Evolutionary conservation across 1,139 yeast species (phyloP), one percentile per base, ranked within the genome.

Genomic region (Suhomyces atakaporum): DNA sequence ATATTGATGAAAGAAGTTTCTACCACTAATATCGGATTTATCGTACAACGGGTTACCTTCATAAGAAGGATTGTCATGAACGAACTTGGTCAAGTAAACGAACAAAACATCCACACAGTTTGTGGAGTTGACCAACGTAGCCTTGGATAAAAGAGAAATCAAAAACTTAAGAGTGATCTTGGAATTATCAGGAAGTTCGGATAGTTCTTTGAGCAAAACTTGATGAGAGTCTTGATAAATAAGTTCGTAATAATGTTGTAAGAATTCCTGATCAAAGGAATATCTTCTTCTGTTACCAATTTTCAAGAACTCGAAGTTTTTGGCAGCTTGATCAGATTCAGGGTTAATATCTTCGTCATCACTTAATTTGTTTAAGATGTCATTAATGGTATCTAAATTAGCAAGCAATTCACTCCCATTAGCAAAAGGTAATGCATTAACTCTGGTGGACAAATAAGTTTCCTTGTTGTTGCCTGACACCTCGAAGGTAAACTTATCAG

Each of bases 1-100:
- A 50, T 82, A 82, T 47, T 87, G 87, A 57, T 90, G 97, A 51
- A 90, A 77, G 49, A 89, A 83, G 54, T 85, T 89, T 46, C 97
- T 73, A 16, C 88, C 87, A 41, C 85, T 81, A 32, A 90, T 79
- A 53, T 89, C 96, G 6, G 79, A 64, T 1, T 80, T 70, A 51
- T 88, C 96, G 34, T 46, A 59, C 31, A 69, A 56, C 5, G 52
- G 41, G 25, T 44, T 41, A n/a, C 72, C 65, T 16, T 48, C 47
- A 26, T 50, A 32, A 20, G 21, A 13, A 2, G 39, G 35, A 10
- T 32, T 22, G 19, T 46, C 47, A 6, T 45, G 43, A 10, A 50
- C 42, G 24, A 43, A 49, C 2, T 43, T 39, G 12, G 36, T 31
- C 27, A 64, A 49, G 22, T 52, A 47, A 2, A 45, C 49, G 34